Conservation (phyloP, 169 alveolate genomes). For the Plasmodium knowlesi region DNA sequence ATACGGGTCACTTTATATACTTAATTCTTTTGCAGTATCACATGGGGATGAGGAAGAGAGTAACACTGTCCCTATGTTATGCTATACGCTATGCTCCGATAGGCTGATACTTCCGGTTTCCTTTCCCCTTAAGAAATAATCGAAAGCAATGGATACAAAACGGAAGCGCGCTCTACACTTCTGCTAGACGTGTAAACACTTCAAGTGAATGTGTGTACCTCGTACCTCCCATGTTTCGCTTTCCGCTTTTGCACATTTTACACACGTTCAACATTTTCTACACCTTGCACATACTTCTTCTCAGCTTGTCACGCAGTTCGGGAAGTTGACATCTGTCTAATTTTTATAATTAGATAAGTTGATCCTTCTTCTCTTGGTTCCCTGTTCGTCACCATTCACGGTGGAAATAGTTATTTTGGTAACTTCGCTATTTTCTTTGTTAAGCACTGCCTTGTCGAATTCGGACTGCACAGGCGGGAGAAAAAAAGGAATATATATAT, state of each 20-base stretch:
- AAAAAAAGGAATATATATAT: not conserved
- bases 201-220: not conserved
- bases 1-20: not conserved
- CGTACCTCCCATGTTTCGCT: not conserved
- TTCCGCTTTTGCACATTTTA: not conserved
- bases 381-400: conserved; percentile 39
- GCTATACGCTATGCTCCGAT: not conserved
- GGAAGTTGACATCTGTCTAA: not conserved
- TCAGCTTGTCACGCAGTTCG: not conserved
- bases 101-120: not conserved
- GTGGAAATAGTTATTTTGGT: conserved; percentile 31
- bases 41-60: not conserved
- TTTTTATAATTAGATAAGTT: conserved; percentile 55
- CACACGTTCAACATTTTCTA: not conserved
- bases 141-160: not conserved
- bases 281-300: not conserved
- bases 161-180: not conserved
- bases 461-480: conserved; percentile 24
- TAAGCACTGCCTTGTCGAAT: conserved; percentile 50
- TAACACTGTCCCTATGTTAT: not conserved
- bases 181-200: not conserved
- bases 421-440: conserved; percentile 37
- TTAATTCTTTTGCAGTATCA: not conserved
- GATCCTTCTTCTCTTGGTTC: conserved; percentile 46
- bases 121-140: not conserved